Conservation (phyloP, 2,329 filamentous ascomycete genomes). For the Aspergillus sergii region DNA sequence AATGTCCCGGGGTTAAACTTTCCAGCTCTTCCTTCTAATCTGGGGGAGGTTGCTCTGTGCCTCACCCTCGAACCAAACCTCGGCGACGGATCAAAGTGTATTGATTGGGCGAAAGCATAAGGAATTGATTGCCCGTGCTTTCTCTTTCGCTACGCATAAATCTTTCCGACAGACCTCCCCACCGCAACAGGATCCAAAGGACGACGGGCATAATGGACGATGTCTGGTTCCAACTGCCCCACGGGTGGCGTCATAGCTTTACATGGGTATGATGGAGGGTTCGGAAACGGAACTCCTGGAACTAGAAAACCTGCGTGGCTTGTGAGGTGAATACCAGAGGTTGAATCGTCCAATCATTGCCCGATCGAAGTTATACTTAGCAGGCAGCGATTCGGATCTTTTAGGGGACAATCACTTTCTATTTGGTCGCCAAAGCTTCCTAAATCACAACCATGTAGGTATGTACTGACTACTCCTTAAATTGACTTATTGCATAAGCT, state of each 20-base stretch:
- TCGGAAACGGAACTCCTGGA: background rate
- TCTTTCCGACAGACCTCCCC: too few species aligned
- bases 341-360: background rate
- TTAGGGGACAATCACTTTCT: background rate
- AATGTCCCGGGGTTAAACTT: conserved; percentile 1
- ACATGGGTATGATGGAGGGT: background rate
- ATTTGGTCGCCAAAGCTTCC: background rate
- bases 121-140: background rate
- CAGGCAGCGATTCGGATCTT: conserved; percentile 2
- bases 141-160: conserved; percentile 1
- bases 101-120: background rate
- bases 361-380: background rate
- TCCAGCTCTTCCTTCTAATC: background rate
- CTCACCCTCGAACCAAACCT: conserved; percentile 4
- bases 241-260: conserved; percentile 10
- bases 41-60: background rate
- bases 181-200: background rate
- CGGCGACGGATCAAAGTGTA: background rate
- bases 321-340: background rate
- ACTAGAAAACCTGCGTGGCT: background rate
- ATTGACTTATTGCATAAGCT: background rate
- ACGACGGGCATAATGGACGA: conserved; percentile 1
- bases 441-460: background rate
- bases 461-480: background rate
- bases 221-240: conserved; percentile 18